Evolutionary conservation across 208 protist genomes (phyloP).

Genomic region (Crithidia fasciculata): DNA sequence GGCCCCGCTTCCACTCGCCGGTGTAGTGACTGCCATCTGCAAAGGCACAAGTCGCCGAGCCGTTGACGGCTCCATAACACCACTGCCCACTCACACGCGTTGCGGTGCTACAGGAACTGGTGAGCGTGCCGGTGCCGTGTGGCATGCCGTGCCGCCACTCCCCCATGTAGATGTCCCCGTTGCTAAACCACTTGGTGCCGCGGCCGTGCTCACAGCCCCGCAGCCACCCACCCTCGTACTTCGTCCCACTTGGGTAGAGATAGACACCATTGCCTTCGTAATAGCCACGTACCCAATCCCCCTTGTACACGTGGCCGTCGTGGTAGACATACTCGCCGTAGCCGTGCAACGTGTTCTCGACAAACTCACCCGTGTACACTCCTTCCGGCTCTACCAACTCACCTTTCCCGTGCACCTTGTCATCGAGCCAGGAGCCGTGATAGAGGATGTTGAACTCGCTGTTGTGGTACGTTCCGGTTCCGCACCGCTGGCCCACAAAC

Average conservation of each 20-base stretch:
- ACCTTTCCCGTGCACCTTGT: slow-evolving; percentile 83
- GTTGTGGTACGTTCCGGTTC: slow-evolving; percentile 68
- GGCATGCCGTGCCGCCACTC: slow-evolving; percentile 74
- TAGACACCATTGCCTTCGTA: slow-evolving; percentile 83
- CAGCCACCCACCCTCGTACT: slow-evolving; percentile 83
- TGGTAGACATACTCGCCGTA: slow-evolving; percentile 89
- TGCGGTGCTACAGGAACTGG: slow-evolving; percentile 42
- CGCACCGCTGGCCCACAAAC: slow-evolving; percentile 80
- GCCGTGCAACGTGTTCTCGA: slow-evolving; percentile 76
- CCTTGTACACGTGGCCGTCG: slow-evolving; percentile 91
- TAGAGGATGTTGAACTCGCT: slow-evolving; percentile 71
- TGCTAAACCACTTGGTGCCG: slow-evolving; percentile 78
- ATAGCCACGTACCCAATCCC: slow-evolving; percentile 78
- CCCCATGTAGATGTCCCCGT: slow-evolving; percentile 79
- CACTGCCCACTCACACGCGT: slow-evolving; percentile 79
- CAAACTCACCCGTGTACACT: slow-evolving; percentile 80
- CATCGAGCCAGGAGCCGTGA: slow-evolving; percentile 81
- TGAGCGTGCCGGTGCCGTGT: slow-evolving; percentile 81
- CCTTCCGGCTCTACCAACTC: slow-evolving; percentile 84
- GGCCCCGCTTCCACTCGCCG: slow-evolving; percentile 69
- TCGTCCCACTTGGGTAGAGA: slow-evolving; percentile 66
- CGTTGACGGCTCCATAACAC: slow-evolving; percentile 65
- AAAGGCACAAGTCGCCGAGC: slow-evolving; percentile 68
- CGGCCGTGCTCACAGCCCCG: slow-evolving; percentile 71
- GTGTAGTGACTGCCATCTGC: slow-evolving; percentile 73